Percentiles rank a stretch among this genome's conserved stretches.
Conservation (phyloP, 2,329 filamentous ascomycete species). For the Pezicula rhizophila region DNA sequence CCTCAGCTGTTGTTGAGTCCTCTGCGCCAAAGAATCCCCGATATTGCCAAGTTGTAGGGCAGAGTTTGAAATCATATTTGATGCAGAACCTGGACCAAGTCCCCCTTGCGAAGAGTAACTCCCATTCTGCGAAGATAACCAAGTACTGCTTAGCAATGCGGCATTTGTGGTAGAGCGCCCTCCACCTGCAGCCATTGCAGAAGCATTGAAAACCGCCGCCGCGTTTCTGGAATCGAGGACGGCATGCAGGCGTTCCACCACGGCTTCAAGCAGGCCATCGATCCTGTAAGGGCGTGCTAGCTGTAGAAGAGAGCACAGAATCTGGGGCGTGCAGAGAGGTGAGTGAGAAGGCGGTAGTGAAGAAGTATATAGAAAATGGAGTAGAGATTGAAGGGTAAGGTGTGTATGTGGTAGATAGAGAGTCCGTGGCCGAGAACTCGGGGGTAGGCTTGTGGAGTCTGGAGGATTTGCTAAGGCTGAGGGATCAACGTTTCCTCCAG, state of each 20-base stretch:
- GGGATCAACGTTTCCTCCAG: constrained; percentile 8
- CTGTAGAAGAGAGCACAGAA: constrained; percentile 90
- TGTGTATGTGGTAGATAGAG: constrained; percentile 91
- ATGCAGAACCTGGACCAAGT: not conserved
- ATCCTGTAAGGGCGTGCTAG: constrained; percentile 89
- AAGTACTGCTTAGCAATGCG: constrained; percentile 43
- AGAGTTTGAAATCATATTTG: constrained; percentile 10
- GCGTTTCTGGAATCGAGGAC: constrained; percentile 90
- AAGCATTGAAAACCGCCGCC: constrained; percentile 95
- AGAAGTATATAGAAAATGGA: constrained; percentile 92
- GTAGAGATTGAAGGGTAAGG: constrained; percentile 79
- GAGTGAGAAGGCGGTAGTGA: constrained; percentile 72
- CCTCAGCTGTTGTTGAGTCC: constrained; percentile 31
- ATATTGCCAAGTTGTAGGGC: constrained; percentile 13
- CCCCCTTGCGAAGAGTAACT: constrained; percentile 33
- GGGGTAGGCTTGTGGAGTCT: constrained; percentile 36
- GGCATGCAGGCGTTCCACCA: constrained; percentile 83
- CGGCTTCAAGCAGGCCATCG: constrained; percentile 85
- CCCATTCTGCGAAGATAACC: constrained; percentile 39
- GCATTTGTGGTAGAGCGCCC: constrained; percentile 68
- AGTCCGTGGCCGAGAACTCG: constrained; percentile 68
- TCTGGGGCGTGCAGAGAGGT: constrained; percentile 84
- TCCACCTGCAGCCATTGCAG: constrained; percentile 94
- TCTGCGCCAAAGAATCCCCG: constrained; percentile 11
- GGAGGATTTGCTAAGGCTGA: constrained; percentile 15